Evolutionary conservation across 805 yeast species (phyloP).

Genomic region (Candida xiaguanensis): DNA sequence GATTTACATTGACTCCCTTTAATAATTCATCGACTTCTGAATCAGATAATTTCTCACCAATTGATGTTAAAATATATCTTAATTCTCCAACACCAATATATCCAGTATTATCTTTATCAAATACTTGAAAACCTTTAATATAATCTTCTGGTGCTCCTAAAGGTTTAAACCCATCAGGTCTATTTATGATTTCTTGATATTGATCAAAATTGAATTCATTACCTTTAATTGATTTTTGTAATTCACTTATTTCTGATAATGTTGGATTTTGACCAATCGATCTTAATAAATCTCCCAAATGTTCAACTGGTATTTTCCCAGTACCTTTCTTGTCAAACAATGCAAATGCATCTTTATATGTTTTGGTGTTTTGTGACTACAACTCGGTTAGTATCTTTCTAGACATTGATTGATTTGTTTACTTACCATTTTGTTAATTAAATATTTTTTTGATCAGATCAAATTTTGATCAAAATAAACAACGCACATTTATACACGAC

Average conservation of each 20-base stretch:
- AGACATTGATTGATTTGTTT: neutral
- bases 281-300: conserved; percentile 88
- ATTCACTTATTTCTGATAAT: conserved; percentile 69
- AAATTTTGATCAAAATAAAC: conserved; percentile 1
- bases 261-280: conserved; percentile 99
- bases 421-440: conserved; percentile 2
- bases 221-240: conserved; percentile 42
- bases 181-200: conserved; percentile 69
- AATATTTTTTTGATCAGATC: conserved; percentile 1
- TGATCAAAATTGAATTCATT: conserved; percentile 68
- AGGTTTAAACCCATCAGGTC: conserved; percentile 86
- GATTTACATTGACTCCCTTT: conserved; percentile 90
- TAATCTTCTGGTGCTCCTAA: conserved; percentile 89
- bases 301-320: conserved; percentile 79
- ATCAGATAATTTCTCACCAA: conserved; percentile 91
- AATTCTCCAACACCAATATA: conserved; percentile 96
- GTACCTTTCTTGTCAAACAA: conserved; percentile 95
- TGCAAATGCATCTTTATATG: conserved; percentile 89
- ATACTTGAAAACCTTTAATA: conserved; percentile 89
- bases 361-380: conserved; percentile 44
- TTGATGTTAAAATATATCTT: conserved; percentile 88
- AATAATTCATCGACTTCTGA: conserved; percentile 92
- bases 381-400: conserved; percentile 2
- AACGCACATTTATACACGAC: neutral
- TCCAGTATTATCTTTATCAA: conserved; percentile 94